Evolutionary conservation across 805 yeast genomes (phyloP), one percentile per base, ranked within the genome.

Genomic region (Wickerhamiella allomyrinae): DNA sequence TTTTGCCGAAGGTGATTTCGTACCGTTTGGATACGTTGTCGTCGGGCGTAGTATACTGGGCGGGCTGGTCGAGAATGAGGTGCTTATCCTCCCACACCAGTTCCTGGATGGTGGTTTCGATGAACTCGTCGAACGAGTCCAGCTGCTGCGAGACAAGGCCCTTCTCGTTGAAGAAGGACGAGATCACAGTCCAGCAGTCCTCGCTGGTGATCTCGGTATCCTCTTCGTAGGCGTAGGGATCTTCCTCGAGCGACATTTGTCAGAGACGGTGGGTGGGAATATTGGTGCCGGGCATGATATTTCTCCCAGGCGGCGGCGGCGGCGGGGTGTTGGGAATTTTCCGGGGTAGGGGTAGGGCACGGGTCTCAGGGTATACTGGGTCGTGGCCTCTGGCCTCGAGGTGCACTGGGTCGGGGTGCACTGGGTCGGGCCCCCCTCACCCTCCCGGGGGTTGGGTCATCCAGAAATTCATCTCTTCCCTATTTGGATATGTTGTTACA

Each of bases 141-240:
- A 91, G 71, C 69, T 91, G 99, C 66, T 91, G 98, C 20, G 97
- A 86, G 22, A 91, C 99, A 52, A 91, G 72, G 46, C 98, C 98
- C 59, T 87, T 89, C 58, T 87, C 93, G 65, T 81, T 85, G 71
- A 91, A 91, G 63, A 91, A 91, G 14, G 97, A 76, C 22, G 95
- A 81, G 52, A 91, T 91, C 48, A 91, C 97, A 24, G 94, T 79
- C 99, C 99, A 91, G 65, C 98, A 91, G 70, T 91, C 98, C 67
- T 91, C 98, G 22, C 95, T 83, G 24, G 97, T 86, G 66, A 91
- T 84, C 57, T 79, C 74, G 46, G 72, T 73, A 41, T 65, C 69
- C 48, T 74, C 83, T 52, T 79, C 87, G 59, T 77, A 77, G 43
- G 73, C 76, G 61, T 83, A 54, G 33, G 55, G 56, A 41, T 44